A percentile compares a stretch with the other conserved stretches of the same genome.
Conservation (phyloP, 768 basidiomycete genomes). For the Paxillus rubicundulus region DNA sequence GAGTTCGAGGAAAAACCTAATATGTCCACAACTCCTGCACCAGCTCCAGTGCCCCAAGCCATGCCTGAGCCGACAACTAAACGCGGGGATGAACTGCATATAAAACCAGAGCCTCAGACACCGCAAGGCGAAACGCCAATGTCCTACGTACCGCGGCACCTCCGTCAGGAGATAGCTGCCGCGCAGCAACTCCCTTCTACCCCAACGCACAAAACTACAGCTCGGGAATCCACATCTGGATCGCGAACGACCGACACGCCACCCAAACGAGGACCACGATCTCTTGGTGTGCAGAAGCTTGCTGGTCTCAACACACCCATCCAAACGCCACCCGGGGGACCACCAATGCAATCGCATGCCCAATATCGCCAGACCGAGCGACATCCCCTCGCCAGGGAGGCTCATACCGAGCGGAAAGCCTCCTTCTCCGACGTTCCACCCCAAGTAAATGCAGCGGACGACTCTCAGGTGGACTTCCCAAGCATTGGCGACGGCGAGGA, state of each 20-base stretch:
- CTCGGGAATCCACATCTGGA: neutral
- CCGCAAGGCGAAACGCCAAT: constrained; percentile 18
- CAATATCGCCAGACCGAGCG: constrained; percentile 1
- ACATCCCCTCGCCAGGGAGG: constrained; percentile 9
- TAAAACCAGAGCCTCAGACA: constrained; percentile 19
- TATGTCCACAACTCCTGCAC: neutral
- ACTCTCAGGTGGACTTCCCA: constrained; percentile 1
- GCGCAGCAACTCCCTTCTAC: constrained; percentile 5
- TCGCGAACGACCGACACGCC: neutral
- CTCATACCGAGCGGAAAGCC: constrained; percentile 10
- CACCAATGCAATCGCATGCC: constrained; percentile 3
- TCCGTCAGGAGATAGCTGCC: constrained; percentile 30
- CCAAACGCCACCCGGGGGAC: constrained; percentile 28
- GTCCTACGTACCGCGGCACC: constrained; percentile 40
- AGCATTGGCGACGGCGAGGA: constrained; percentile 35
- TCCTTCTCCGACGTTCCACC: constrained; percentile 7
- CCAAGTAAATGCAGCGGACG: constrained; percentile 1
- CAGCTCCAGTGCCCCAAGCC: neutral
- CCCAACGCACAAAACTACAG: constrained; percentile 1
- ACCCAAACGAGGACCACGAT: neutral
- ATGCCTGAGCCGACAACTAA: neutral
- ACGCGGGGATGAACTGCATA: neutral
- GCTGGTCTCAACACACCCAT: constrained; percentile 34
- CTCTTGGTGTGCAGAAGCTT: neutral
- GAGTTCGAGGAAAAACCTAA: constrained; percentile 57